Percentiles rank a stretch among this genome's conserved stretches.
These are phyloP conservation scores for Tricholomella constricta DNA, from an alignment of 768 basidiomycete species.

Conservation along the genomic window DNA sequence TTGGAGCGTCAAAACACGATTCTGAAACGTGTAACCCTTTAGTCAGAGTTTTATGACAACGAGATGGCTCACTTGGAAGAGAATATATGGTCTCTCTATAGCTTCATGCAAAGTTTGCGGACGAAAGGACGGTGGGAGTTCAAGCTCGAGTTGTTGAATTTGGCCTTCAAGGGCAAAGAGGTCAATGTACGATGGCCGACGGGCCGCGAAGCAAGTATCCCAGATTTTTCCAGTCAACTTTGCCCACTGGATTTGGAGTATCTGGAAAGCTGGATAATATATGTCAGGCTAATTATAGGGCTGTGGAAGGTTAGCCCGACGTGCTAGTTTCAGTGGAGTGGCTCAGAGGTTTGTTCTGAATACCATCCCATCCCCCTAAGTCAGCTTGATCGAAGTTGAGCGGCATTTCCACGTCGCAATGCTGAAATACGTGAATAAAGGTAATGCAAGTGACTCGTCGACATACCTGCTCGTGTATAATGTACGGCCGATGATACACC, in stretches of 20 bases:
- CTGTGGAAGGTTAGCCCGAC: neutral
- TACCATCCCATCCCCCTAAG: neutral
- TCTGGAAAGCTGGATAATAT: conserved; percentile 7
- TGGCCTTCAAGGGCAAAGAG: conserved; percentile 7
- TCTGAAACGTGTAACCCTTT: neutral
- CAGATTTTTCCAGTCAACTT: conserved; percentile 12
- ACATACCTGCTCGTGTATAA: conserved; percentile 15
- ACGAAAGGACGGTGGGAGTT: conserved; percentile 8
- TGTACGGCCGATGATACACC: conserved; percentile 15
- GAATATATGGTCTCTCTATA: conserved; percentile 5
- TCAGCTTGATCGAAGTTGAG: conserved; percentile 7
- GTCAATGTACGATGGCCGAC: conserved; percentile 1
- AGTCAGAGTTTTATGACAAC: neutral
- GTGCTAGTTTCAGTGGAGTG: conserved; percentile 10
- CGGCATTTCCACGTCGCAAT: conserved; percentile 11
- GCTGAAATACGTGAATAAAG: conserved; percentile 1
- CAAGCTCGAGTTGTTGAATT: conserved; percentile 9
- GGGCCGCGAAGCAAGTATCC: conserved; percentile 11
- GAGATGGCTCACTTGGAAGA: conserved; percentile 6
- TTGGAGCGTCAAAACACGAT: conserved; percentile 9
- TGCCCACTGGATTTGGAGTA: conserved; percentile 16
- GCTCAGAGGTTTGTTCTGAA: conserved; percentile 1
- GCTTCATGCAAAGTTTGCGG: conserved; percentile 1
- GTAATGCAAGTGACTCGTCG: neutral
- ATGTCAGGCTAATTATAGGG: neutral